Evolutionary conservation across 129 eudicot genomes (phyloP), one percentile per base, ranked within the genome.

Genomic region (Escallonia rubra): DNA sequence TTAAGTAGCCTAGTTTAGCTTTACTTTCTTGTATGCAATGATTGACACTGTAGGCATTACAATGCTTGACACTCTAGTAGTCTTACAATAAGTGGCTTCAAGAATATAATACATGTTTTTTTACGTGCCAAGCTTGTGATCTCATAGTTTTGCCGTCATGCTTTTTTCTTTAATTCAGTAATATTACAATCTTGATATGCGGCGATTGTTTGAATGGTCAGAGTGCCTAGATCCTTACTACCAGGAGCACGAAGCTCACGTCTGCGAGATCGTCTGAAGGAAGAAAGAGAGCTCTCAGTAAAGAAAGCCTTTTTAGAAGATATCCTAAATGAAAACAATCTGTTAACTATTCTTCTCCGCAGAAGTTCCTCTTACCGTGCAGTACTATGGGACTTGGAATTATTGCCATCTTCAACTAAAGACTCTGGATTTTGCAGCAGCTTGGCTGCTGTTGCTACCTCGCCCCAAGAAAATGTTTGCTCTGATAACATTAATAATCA

Each of bases 181-280:
- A 23, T 16, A 34, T 51, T 46, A 7, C 34, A 46, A 10, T 13
- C 68, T 51, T 48, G 41, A 64, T 64, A 49, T 64, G 47, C 57
- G 77, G 55, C 8, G 12, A 58, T 67, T 72, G 72, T 61, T 66
- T 63, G 54, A 76, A 57, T 69, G 50, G 46, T 23, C 96, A 93
- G 99, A 75, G 87, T 93, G 66, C 99, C 99, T 43, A 86, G 85
- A 78, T 84, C 87, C 67, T 80, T 93, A 70, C 83, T 86, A 55
- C 95, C 95, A 15, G 96, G 99, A 58, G 84, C 76, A 48, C 80
- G 99, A 64, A 82, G 93, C 85, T 93, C 99, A 64, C 95, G 99
- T 67, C 77, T 82, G 11, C 86, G 76, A 85, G 83, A 93, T 79
- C 96, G 99, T 9, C 90, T 74, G 57, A 93, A 81, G 75, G 95